Evolutionary conservation across 306 rosid species (phyloP).

Genomic region (Citrullus mucosospermus): DNA sequence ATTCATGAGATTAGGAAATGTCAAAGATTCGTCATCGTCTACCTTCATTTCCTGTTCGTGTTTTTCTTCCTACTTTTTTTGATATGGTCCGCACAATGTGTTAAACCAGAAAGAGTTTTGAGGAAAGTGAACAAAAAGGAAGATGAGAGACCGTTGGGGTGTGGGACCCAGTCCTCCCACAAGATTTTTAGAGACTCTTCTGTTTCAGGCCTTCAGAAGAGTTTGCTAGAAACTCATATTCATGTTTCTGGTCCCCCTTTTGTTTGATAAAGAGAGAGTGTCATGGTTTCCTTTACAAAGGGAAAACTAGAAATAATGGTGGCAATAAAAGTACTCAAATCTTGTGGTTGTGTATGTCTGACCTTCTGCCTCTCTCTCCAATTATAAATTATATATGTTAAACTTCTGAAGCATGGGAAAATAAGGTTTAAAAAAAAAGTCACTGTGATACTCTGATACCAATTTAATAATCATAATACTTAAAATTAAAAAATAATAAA

Average conservation of each 20-base stretch:
- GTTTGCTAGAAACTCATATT: neutral
- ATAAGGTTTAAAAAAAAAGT: neutral
- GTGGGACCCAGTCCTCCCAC: neutral
- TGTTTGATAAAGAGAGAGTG: slow-evolving; percentile 3
- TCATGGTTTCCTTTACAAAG: neutral
- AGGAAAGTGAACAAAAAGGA: neutral
- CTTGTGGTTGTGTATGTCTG: neutral
- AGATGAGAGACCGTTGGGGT: neutral
- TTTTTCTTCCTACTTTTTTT: neutral
- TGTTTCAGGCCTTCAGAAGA: neutral
- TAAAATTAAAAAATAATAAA: no score
- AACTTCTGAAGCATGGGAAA: neutral
- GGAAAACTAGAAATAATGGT: neutral
- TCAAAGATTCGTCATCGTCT: neutral
- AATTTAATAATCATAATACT: neutral
- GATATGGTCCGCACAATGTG: neutral
- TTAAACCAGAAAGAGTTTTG: neutral
- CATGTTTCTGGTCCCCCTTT: neutral
- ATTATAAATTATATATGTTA: neutral
- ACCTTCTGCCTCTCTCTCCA: neutral
- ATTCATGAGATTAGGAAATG: neutral
- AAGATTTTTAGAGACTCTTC: neutral
- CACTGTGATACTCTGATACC: neutral
- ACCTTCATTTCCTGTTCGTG: neutral
- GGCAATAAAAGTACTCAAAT: neutral